Base-by-base conservation (phyloP, 805 yeast genomes). In the Wickerhamomyces mucosus region DNA sequence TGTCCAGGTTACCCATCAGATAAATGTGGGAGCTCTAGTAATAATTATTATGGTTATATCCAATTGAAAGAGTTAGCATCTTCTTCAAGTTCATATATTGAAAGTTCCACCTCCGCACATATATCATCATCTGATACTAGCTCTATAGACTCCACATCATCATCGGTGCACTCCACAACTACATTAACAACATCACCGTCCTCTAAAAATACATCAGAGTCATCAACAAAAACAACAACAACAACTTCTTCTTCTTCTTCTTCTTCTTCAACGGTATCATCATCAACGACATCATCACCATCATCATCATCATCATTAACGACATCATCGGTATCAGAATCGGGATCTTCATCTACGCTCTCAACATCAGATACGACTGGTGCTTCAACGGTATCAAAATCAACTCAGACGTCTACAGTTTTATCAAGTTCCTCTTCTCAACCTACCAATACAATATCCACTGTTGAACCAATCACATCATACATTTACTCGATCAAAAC, bases 11-110 rank as follows among this genome's bases (percentile, higher is more conserved):
- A 46, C 37, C 60, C 59, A 0, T n/a, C 30, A 3, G 72, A 67
- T 37, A 41, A 39, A 19, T 67, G 73, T 41, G 73, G 73, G 8
- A 58, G 56, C 40, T 22, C 56, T 4, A 50, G 50, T 4, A 36
- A 57, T 24, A 71, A 69, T 1, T 56, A 60, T n/a, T 77, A 48
- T 44, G 82, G 77, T 2, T 77, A 77, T 48, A 57, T 72, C 6
- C 56, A 62, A 27, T 35, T 72, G 6, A 51, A 48, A 3, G 45
- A 45, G 20, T 58, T 65, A 5, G 28, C 32, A 18, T 28, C 35
- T 5, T 46, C 33, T 11, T 12, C 24, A 6, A 19, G 10, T 11
- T 8, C 21, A 8, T 8, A 8, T 19, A 19, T 11, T 19, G 21
- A 8, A 8, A 11, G 10, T 19, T 8, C 21, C 11, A 19, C 21